Percentiles rank a stretch among this genome's conserved stretches.
Evolutionary conservation across 2,329 filamentous ascomycete genomes (phyloP).

Genomic region (Trichophyton mentagrophytes): DNA sequence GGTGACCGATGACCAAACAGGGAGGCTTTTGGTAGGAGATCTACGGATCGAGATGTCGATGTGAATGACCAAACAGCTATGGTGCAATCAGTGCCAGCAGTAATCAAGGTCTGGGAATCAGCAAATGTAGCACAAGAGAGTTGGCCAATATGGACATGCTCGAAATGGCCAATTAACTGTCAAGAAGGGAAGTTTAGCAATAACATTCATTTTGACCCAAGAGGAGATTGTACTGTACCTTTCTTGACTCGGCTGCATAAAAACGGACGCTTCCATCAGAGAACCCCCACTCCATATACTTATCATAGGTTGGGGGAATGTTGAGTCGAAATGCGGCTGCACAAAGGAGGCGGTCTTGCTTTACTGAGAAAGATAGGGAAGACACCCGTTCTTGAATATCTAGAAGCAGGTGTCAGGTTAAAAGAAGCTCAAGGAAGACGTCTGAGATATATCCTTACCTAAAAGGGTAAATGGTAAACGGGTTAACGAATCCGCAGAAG

Average conservation of each 20-base stretch:
- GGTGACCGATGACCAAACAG: slow-evolving; percentile 84
- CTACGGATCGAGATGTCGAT: slow-evolving; percentile 54
- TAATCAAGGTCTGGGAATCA: slow-evolving; percentile 81
- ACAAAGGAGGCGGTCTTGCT: slow-evolving; percentile 70
- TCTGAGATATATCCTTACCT: slow-evolving; percentile 30
- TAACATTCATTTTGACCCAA: slow-evolving; percentile 1
- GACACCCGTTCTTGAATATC: slow-evolving; percentile 66
- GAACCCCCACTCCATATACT: slow-evolving; percentile 92
- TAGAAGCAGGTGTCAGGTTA: slow-evolving; percentile 17
- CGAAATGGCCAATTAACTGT: slow-evolving; percentile 66
- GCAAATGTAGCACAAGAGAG: slow-evolving; percentile 73
- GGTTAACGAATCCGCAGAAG: slow-evolving; percentile 59
- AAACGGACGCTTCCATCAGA: slow-evolving; percentile 87
- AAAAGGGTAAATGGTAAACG: slow-evolving; percentile 68
- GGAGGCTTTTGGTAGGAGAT: slow-evolving; percentile 63
- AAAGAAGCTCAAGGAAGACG: not conserved
- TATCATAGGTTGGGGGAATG: slow-evolving; percentile 73
- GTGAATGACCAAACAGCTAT: slow-evolving; percentile 72
- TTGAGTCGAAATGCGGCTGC: slow-evolving; percentile 76
- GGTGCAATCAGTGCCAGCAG: slow-evolving; percentile 83
- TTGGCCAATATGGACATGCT: slow-evolving; percentile 86
- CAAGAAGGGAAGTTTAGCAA: not conserved
- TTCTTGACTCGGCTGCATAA: slow-evolving; percentile 70
- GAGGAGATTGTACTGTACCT: slow-evolving; percentile 32
- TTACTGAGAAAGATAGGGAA: slow-evolving; percentile 63